Evolutionary conservation across 208 protist species (phyloP), one percentile per base, ranked within the genome.

Genomic region (Acanthamoeba royreba): DNA sequence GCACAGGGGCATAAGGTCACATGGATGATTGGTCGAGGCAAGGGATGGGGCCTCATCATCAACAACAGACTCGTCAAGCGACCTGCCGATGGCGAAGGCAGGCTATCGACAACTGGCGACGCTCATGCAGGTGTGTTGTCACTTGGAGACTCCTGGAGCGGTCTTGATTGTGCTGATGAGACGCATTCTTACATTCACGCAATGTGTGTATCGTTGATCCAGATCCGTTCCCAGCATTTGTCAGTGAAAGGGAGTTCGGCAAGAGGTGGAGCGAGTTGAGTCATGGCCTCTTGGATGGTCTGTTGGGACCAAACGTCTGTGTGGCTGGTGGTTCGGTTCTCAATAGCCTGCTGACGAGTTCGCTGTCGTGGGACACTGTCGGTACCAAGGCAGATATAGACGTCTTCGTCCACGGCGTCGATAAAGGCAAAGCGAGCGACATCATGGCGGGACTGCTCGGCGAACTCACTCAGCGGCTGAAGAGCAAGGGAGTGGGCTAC

Each of bases 331-430:
- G 87, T 19, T 25, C 87, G 19, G 87, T 92, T 5, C 87, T 92
- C 61, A 69, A 79, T 42, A 79, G 87, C 87, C 42, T 92, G 11
- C 52, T 92, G 9, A 28, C 43, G 13, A 31, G 22, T 43, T 90
- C 83, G 15, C 83, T 92, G 2, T 8, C 87, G 22, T 92, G 61
- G 87, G 87, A 69, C 9, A 92, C 43, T 2, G 25, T n/a, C 5
- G 83, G 79, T 88, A 90, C 83, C 83, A 90, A 92, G 58, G 61
- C 58, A 52, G 87, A 92, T 25, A 28, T 92, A 31, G 87, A 92
- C 38, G n/a, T 92, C 35, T 92, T 92, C 33, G 47, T 92, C 22
- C 61, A 79, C 63, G 61, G 87, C 33, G 61, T 79, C n/a, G 35
- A 79, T 15, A 49, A 52, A 15, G 45, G 17, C n/a, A 47, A 79